Percentiles rank a stretch among this genome's conserved stretches.
These are phyloP conservation scores for Vitis hybrid DNA, from an alignment of 177 flowering plant species.

Conservation along the genomic window DNA sequence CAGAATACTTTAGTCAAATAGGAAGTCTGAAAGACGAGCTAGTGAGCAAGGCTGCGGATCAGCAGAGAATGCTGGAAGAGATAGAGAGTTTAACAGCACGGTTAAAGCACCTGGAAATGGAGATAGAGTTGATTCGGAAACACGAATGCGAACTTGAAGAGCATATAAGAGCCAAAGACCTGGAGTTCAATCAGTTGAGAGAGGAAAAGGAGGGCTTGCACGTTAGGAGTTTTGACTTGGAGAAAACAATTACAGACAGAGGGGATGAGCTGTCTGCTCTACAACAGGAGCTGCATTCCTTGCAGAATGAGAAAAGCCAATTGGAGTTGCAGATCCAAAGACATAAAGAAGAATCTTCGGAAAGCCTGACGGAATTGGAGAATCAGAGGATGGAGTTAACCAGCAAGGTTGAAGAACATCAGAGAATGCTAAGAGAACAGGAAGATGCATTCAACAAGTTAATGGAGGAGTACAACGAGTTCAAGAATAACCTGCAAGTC, in stretches of 20 bases:
- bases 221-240: slow-evolving; percentile 28
- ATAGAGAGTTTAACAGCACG: slow-evolving; percentile 18
- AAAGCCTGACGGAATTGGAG: slow-evolving; percentile 28
- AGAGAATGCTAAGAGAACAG: slow-evolving; percentile 36
- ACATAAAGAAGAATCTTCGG: slow-evolving; percentile 33
- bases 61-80: slow-evolving; percentile 26
- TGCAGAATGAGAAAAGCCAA: slow-evolving; percentile 26
- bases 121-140: slow-evolving; percentile 17
- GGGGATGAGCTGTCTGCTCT: slow-evolving; percentile 25
- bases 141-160: slow-evolving; percentile 22
- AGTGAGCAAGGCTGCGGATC: slow-evolving; percentile 22
- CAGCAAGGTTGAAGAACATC: slow-evolving; percentile 29
- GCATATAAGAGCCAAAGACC: slow-evolving; percentile 9
- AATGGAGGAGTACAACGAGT: slow-evolving; percentile 40
- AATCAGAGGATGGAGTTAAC: slow-evolving; percentile 34
- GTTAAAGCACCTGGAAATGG: slow-evolving; percentile 22
- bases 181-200: slow-evolving; percentile 22
- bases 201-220: slow-evolving; percentile 19
- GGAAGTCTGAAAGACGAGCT: slow-evolving; percentile 30
- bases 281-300: slow-evolving; percentile 21
- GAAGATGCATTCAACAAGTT: slow-evolving; percentile 40
- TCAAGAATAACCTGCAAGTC: slow-evolving; percentile 36
- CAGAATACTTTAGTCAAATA: slow-evolving; percentile 20
- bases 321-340: slow-evolving; percentile 40
- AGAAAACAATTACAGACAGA: slow-evolving; percentile 21